These are phyloP conservation scores for Phytophthora citricola DNA, from an alignment of 352 stramenopile species.

Conservation along the genomic window DNA sequence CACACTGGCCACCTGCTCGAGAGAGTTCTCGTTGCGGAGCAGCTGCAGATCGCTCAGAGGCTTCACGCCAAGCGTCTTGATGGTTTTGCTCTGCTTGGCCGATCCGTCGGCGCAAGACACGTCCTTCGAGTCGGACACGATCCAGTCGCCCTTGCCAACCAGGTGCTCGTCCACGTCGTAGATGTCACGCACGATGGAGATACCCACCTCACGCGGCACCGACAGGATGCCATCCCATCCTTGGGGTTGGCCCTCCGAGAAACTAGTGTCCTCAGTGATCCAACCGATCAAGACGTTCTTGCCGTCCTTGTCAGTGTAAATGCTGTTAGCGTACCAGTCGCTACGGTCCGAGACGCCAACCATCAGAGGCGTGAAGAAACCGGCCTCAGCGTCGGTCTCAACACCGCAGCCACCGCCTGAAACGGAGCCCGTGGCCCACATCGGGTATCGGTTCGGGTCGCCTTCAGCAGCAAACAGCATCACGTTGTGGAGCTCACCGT, in stretches of 20 bases:
- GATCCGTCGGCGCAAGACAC: conserved; percentile 36
- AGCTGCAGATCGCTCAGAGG: conserved; percentile 52
- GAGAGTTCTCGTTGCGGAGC: conserved; percentile 49
- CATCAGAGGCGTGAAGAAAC: conserved; percentile 61
- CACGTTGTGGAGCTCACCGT: conserved; percentile 66
- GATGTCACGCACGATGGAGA: conserved; percentile 60
- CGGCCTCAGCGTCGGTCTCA: conserved; percentile 30
- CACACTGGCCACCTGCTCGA: conserved; percentile 38
- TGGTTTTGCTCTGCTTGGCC: conserved; percentile 53
- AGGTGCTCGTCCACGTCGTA: conserved; percentile 57
- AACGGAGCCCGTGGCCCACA: conserved; percentile 65
- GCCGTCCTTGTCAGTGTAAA: conserved; percentile 66
- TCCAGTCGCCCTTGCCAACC: conserved; percentile 58
- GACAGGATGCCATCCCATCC: conserved; percentile 76
- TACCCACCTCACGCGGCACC: conserved; percentile 56
- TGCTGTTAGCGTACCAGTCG: conserved; percentile 75
- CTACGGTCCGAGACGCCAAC: conserved; percentile 69
- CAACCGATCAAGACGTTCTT: conserved; percentile 70
- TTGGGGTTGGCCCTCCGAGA: conserved; percentile 53
- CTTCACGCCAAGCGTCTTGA: conserved; percentile 70
- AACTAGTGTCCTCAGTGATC: conserved; percentile 69
- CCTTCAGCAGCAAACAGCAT: conserved; percentile 72
- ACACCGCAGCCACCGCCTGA: conserved; percentile 20
- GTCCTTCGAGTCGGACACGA: conserved; percentile 51
- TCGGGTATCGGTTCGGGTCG: conserved; percentile 55